Base-by-base conservation (phyloP, 2,329 filamentous ascomycete genomes). In the Cordyceps militaris region DNA sequence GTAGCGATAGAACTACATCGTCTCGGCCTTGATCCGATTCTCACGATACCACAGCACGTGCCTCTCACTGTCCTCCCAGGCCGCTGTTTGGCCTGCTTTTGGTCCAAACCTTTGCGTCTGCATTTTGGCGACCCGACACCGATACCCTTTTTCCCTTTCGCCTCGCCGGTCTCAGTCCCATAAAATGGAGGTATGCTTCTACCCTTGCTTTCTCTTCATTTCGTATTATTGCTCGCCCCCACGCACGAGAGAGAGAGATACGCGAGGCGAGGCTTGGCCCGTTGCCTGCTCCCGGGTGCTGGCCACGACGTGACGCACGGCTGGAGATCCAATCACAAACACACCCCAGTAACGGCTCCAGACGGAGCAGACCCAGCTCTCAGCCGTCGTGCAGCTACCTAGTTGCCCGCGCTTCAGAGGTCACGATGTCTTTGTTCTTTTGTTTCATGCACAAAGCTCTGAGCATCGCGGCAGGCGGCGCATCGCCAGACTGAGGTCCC, bases 151-250 rank as follows among this genome's bases (percentile, higher is more conserved):
- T 14, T 19, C 23, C 28, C 24, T 42, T 13, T 28, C 21, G n/a
- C 13, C 11, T 32, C 42, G 30, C 36, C 53, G 24, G 36, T 30
- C 24, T 28, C 44, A 10, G 50, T 40, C 49, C 30, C 38, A 51
- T 40, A 38, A 42, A 59, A 57, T 61, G 60, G 53, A 61, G 57
- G 60, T 61, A 57, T 26, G 60, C n/a, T n/a, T n/a, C n/a, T n/a
- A n/a, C 10, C 28, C 28, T 24, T 43, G 21, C 7, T n/a, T 32
- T 34, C 51, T 3, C 23, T 32, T 44, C 32, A 9, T 19, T 47
- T 58, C 24, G 40, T 46, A 43, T 50, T 42, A 14, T 19, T 28
- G 21, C 40, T 24, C 40, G 23, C 43, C 32, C 54, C 44, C 54
- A 28, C 44, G 26, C 44, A 28, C n/a, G n/a, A n/a, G n/a, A n/a